Percentiles rank a stretch among this genome's conserved stretches.
Evolutionary conservation across 2,329 filamentous ascomycete genomes (phyloP).

Genomic region (Aspergillus pseudoglaucus): DNA sequence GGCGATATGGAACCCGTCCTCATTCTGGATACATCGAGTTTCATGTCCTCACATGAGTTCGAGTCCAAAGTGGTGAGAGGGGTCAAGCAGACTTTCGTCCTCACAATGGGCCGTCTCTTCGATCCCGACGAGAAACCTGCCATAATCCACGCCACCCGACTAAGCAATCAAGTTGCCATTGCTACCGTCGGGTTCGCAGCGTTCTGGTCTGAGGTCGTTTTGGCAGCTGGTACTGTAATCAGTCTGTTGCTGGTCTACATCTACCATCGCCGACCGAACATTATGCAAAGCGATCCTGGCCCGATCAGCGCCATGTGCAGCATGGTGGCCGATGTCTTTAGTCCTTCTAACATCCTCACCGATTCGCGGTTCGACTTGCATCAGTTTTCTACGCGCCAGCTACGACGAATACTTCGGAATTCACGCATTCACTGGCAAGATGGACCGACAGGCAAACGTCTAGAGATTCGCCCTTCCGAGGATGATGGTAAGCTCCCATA

Average conservation of each 20-base stretch:
- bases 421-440: conserved; percentile 24
- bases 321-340: conserved; percentile 25
- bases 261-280: conserved; percentile 23
- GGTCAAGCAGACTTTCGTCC: conserved; percentile 24
- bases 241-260: conserved; percentile 20
- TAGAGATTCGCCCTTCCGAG: conserved; percentile 20
- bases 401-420: conserved; percentile 23
- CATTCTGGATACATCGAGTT: conserved; percentile 21
- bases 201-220: conserved; percentile 23
- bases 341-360: conserved; percentile 21
- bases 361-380: conserved; percentile 23
- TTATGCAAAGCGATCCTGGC: conserved; percentile 26
- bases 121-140: conserved; percentile 19
- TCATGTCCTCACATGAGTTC: conserved; percentile 24
- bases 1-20: conserved; percentile 24
- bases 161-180: conserved; percentile 22
- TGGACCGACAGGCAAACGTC: conserved; percentile 17
- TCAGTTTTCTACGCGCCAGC: conserved; percentile 27
- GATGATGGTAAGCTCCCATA: conserved; percentile 19
- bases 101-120: conserved; percentile 26
- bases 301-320: conserved; percentile 32
- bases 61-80: conserved; percentile 19
- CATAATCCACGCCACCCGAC: conserved; percentile 14
- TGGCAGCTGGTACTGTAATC: conserved; percentile 18
- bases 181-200: conserved; percentile 23